A percentile compares a stretch with the other conserved stretches of the same genome.
phyloP scores from a whole-genome alignment of 306 rosid species.

The cucumber (Cucumis sativus) region Cucumber_9930_V3 NC_026660.2:29252001-29252500 shows the following conservation, averaged over 20 bases:
- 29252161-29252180: background rate
- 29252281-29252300: background rate
- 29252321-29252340: background rate
- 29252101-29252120: background rate
- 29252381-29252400: conserved; percentile 5
- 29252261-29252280: background rate
- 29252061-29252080: background rate
- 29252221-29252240: background rate
- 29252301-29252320: conserved; percentile 8
- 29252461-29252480: background rate
- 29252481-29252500: background rate
- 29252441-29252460: background rate
- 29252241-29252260: background rate
- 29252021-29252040: background rate
- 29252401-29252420: conserved; percentile 1
- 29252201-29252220: conserved; percentile 1
- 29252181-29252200: background rate
- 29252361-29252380: background rate
- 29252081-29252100: background rate
- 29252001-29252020: background rate
- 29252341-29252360: background rate
- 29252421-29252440: conserved; percentile 4
- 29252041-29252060: background rate
- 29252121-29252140: background rate
- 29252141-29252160: background rate